phyloP scores from a whole-genome alignment of 306 rosid genomes.

The Begonia fuchsioides region DNA sequence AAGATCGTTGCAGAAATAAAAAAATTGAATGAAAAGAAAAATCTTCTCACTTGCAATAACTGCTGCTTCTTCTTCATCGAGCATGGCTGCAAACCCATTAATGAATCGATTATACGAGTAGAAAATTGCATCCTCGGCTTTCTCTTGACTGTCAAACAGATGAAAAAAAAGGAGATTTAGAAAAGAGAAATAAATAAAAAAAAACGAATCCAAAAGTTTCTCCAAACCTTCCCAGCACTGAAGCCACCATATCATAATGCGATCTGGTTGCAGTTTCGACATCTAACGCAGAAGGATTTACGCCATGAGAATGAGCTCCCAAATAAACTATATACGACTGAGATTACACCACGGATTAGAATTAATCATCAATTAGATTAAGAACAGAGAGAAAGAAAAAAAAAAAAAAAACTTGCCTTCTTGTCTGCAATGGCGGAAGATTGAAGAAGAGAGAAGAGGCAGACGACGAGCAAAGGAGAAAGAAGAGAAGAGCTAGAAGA shows the following conservation, averaged over 20 bases:
- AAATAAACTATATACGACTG: constrained; percentile 70
- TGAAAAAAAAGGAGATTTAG: background rate
- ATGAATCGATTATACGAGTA: constrained; percentile 46
- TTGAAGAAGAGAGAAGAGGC: constrained; percentile 19
- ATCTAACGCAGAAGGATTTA: constrained; percentile 12
- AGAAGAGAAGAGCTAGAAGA: constrained; percentile 5
- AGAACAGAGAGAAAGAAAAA: background rate
- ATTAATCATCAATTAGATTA: background rate
- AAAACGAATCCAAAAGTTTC: background rate
- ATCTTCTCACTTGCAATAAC: constrained; percentile 25
- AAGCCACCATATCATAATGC: constrained; percentile 36
- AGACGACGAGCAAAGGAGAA: constrained; percentile 15
- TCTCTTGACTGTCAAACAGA: constrained; percentile 16
- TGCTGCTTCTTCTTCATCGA: constrained; percentile 37
- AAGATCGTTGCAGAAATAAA: background rate
- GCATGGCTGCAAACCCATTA: constrained; percentile 70
- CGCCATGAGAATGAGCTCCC: constrained; percentile 32
- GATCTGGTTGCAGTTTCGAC: constrained; percentile 16
- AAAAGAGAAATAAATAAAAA: background rate
- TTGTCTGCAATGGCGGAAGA: constrained; percentile 17
- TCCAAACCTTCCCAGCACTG: constrained; percentile 44
- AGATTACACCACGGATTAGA: background rate
- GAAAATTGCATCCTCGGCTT: constrained; percentile 36
- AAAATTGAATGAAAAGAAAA: background rate
- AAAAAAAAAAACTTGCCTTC: constrained; percentile 17